Evolutionary conservation across 371 early-diverging fungal species (phyloP), one percentile per base, ranked within the genome.

Genomic region (Mucor irregularis): DNA sequence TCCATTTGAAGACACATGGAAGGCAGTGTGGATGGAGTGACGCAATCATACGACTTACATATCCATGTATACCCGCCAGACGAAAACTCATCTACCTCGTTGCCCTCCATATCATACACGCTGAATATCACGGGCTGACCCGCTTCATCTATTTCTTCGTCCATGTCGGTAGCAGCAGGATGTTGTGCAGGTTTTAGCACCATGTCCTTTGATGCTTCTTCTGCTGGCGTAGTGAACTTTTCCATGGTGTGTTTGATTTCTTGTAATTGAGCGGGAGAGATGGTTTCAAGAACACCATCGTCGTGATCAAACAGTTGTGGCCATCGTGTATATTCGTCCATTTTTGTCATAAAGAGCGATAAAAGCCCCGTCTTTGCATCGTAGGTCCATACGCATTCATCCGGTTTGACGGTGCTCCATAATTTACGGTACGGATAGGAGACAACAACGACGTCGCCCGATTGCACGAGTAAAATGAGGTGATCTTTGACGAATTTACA

Each of bases 331-430:
- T 80, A 63, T 40, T 78, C 68, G 53, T 86, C 78, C 19, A 62
- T 50, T 30, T 78, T 93, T 26, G 85, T 80, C 9, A 94, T 64
- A 61, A 80, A 82, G 9, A 94, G 53, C 0, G 91, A 88, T 26
- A 93, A 53, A 1, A 80, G 38, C 0, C 81, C 75, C 4, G 64
- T 58, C 60, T n/a, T n/a, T 13, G 67, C 30, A 31, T 93, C 92
- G 9, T 92, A 47, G 5, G 92, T 91, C 95, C 95, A 94, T 10
- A 64, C 52, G 31, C 60, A 86, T 9, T 88, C 86, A 14, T 81
- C 79, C 0, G 90, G 77, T 13, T 69, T 62, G 17, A 94, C 79
- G 5, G 56, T 62, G 28, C 64, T 58, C 76, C 74, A 74, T 35
- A 74, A 44, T 30, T 70, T 68, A 2, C 66, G 66, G 17, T 53